Conservation (phyloP, 2,329 filamentous ascomycete species). For the Tolypocladium nubicola region DNA sequence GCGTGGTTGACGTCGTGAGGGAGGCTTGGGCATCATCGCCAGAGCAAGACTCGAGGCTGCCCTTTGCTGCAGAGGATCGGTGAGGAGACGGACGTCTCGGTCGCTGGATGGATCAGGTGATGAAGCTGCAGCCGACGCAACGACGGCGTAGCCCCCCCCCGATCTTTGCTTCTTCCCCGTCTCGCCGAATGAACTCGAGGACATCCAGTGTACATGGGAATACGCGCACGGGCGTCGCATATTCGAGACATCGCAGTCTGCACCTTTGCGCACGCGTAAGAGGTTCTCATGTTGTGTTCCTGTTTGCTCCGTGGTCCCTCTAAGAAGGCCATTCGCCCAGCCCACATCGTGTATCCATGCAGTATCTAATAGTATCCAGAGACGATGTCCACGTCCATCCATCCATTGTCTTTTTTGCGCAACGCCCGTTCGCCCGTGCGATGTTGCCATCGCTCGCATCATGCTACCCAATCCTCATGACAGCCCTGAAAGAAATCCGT, state of each 20-base stretch:
- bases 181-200: background rate
- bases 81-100: background rate
- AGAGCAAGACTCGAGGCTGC: background rate
- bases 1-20: background rate
- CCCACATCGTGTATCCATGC: background rate
- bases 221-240: background rate
- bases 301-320: background rate
- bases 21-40: background rate
- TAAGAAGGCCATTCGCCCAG: background rate
- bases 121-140: background rate
- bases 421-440: background rate
- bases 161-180: background rate
- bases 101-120: background rate
- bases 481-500: background rate
- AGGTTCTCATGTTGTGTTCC: background rate
- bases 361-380: background rate
- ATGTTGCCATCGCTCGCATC: slow-evolving; percentile 3
- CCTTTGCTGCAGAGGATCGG: background rate
- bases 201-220: too few species aligned
- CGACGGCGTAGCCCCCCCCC: background rate
- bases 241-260: background rate
- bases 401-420: background rate
- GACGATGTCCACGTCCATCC: background rate
- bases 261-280: background rate
- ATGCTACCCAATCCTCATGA: background rate